Percentiles rank a stretch among this genome's conserved stretches.
These are phyloP conservation scores for Santalum album DNA, from an alignment of 164 flowering plant genomes.

Conservation along the genomic window DNA sequence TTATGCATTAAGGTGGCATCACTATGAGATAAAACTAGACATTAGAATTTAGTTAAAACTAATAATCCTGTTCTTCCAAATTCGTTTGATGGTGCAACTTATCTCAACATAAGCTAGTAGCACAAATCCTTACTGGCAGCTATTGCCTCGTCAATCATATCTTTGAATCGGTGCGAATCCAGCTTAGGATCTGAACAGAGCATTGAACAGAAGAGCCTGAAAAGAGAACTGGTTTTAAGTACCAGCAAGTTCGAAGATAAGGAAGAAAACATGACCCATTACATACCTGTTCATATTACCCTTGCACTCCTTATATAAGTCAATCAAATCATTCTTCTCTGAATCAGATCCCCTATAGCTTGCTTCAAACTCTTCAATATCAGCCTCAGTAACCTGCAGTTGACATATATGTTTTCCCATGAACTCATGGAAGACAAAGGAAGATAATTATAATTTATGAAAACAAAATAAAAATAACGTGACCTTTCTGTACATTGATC, in stretches of 20 bases:
- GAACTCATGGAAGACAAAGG: background rate
- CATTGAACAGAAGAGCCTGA: conserved; percentile 93
- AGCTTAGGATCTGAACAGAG: conserved; percentile 86
- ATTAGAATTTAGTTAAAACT: no score
- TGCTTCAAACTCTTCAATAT: conserved; percentile 92
- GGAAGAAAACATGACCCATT: background rate
- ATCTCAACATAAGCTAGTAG: background rate
- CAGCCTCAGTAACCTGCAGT: conserved; percentile 83
- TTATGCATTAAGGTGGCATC: no score
- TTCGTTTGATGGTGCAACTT: background rate
- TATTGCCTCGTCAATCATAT: conserved; percentile 79
- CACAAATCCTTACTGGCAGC: conserved; percentile 47
- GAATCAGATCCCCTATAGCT: conserved; percentile 90
- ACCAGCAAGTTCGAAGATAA: background rate
- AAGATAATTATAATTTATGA: background rate
- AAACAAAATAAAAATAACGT: background rate
- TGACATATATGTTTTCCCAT: background rate
- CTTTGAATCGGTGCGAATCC: conserved; percentile 96
- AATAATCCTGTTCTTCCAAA: no score
- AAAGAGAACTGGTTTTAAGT: conserved; percentile 1
- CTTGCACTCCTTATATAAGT: conserved; percentile 60
- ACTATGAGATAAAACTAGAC: no score
- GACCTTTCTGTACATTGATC: conserved; percentile 82
- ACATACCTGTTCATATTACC: conserved; percentile 89
- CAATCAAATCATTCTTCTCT: conserved; percentile 77